Evolutionary conservation across 2,329 filamentous ascomycete genomes (phyloP).

Genomic region (Scedosporium apiospermum): DNA sequence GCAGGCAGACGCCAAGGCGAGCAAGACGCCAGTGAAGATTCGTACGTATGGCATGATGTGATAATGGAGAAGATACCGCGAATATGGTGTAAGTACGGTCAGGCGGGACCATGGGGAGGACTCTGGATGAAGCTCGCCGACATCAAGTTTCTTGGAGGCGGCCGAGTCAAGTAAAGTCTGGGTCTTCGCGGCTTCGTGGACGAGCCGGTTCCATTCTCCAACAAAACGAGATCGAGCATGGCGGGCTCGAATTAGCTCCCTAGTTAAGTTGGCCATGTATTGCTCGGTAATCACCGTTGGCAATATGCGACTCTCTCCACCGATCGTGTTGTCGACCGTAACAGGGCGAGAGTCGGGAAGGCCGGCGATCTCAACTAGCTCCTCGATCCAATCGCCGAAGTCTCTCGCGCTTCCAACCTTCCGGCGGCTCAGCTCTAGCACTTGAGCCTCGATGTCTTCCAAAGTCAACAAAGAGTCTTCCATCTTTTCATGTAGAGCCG

Average conservation of each 20-base stretch:
- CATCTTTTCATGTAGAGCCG: slow-evolving; percentile 76
- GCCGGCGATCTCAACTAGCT: slow-evolving; percentile 69
- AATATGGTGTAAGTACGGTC: slow-evolving; percentile 66
- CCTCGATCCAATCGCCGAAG: slow-evolving; percentile 93
- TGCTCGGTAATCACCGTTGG: slow-evolving; percentile 86
- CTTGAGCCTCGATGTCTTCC: slow-evolving; percentile 72
- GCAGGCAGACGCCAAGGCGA: slow-evolving; percentile 66
- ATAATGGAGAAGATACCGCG: slow-evolving; percentile 69
- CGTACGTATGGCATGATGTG: slow-evolving; percentile 62
- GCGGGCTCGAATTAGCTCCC: slow-evolving; percentile 69
- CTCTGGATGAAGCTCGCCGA: slow-evolving; percentile 49
- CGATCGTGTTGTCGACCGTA: slow-evolving; percentile 24
- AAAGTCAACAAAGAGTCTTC: slow-evolving; percentile 73
- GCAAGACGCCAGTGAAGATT: slow-evolving; percentile 54
- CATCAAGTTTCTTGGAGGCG: slow-evolving; percentile 70
- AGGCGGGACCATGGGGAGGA: slow-evolving; percentile 43
- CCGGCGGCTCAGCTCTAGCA: slow-evolving; percentile 66
- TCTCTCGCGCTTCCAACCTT: slow-evolving; percentile 68
- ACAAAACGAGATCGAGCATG: slow-evolving; percentile 77
- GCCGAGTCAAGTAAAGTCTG: slow-evolving; percentile 79
- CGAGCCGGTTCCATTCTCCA: slow-evolving; percentile 74
- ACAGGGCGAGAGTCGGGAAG: slow-evolving; percentile 52
- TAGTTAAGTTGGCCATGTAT: slow-evolving; percentile 82
- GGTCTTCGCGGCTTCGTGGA: slow-evolving; percentile 62
- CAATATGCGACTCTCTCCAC: slow-evolving; percentile 36